Conservation (phyloP, 805 yeast species). For the Hanseniaspora lindneri region DNA sequence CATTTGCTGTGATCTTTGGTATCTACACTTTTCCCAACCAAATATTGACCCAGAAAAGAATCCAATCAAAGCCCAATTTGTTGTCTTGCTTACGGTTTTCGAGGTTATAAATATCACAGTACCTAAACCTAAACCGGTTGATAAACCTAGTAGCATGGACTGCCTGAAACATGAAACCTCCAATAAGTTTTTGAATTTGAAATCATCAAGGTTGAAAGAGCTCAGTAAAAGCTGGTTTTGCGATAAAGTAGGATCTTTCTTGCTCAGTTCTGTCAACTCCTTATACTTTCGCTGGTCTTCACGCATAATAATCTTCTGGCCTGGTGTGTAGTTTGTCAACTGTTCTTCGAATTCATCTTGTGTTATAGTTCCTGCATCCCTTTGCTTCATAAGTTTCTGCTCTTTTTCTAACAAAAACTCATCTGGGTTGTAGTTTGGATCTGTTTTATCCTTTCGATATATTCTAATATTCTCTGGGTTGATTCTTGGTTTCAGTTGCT, state of each 20-base stretch:
- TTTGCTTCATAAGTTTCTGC: not conserved
- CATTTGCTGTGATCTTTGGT: conserved; percentile 52
- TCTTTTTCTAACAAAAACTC: conserved; percentile 4
- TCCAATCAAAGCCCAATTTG: conserved; percentile 77
- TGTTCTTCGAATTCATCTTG: conserved; percentile 15
- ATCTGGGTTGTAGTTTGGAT: conserved; percentile 10
- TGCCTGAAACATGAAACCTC: conserved; percentile 70
- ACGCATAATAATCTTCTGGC: conserved; percentile 31
- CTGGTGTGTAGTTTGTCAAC: conserved; percentile 24
- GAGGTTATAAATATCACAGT: conserved; percentile 55
- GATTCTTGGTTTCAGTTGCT: conserved; percentile 1
- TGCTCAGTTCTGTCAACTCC: conserved; percentile 19
- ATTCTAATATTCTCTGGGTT: conserved; percentile 22
- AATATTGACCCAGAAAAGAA: conserved; percentile 65
- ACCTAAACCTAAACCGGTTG: conserved; percentile 59
- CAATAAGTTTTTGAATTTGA: conserved; percentile 39
- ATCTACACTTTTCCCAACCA: conserved; percentile 89
- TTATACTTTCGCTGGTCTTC: conserved; percentile 34
- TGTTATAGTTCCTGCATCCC: not conserved
- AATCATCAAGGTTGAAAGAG: conserved; percentile 32
- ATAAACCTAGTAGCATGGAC: conserved; percentile 64
- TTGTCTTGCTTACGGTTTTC: conserved; percentile 47
- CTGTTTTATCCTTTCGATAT: conserved; percentile 16
- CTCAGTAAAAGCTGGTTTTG: conserved; percentile 22
- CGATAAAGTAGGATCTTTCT: conserved; percentile 21